These are phyloP conservation scores for Aspergillus leporis DNA, from an alignment of 495 filamentous ascomycete genomes.

Conservation along the genomic window DNA sequence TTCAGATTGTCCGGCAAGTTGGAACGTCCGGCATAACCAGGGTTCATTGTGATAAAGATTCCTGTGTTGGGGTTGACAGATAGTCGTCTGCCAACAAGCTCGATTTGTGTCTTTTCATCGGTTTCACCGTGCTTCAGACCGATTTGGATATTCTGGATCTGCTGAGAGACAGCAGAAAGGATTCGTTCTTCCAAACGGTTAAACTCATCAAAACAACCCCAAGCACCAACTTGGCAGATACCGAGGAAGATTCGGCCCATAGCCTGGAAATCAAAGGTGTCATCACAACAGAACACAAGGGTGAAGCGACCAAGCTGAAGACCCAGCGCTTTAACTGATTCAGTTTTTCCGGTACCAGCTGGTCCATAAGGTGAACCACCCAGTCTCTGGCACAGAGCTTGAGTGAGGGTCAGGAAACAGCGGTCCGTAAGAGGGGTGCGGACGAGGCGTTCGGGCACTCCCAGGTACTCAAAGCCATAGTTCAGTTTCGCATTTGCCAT, in stretches of 20 bases:
- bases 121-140: constrained; percentile 79
- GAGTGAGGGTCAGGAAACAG: constrained; percentile 95
- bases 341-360: constrained; percentile 98
- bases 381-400: constrained; percentile 90
- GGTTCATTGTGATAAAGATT: constrained; percentile 99
- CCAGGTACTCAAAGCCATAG: constrained; percentile 98
- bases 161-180: constrained; percentile 94
- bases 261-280: constrained; percentile 98
- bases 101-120: constrained; percentile 82
- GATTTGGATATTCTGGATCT: constrained; percentile 98
- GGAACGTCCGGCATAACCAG: constrained; percentile 95
- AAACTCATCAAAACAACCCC: constrained; percentile 99
- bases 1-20: constrained; percentile 98
- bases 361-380: constrained; percentile 97
- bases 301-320: constrained; percentile 96
- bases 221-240: constrained; percentile 98
- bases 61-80: constrained; percentile 88
- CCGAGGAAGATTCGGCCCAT: constrained; percentile 99
- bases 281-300: constrained; percentile 97
- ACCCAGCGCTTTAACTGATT: constrained; percentile 97
- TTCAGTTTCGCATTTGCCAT: constrained; percentile 96
- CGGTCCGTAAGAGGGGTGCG: constrained; percentile 95
- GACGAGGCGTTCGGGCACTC: constrained; percentile 92
- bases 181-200: constrained; percentile 97
- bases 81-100: constrained; percentile 86